These are phyloP conservation scores for Fusarium palustre DNA, from an alignment of 2,329 filamentous ascomycete genomes.

Conservation along the genomic window DNA sequence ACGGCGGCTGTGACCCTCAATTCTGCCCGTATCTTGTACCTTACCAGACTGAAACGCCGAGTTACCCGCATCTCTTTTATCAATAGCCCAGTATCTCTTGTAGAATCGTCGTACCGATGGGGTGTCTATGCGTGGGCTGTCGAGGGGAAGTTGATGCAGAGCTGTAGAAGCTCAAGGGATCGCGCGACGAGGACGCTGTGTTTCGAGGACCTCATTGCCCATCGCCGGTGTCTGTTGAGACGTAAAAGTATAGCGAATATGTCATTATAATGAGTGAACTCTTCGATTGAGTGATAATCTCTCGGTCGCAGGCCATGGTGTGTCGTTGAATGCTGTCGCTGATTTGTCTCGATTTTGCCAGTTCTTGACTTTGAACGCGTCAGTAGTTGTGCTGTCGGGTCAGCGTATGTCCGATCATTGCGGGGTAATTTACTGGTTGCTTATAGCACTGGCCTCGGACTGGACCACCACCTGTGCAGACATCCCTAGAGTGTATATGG, in stretches of 20 bases:
- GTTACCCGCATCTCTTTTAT: background rate
- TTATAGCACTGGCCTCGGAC: background rate
- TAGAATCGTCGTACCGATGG: background rate
- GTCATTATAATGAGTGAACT: rapidly evolving
- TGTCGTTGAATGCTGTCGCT: background rate
- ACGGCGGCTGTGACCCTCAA: background rate
- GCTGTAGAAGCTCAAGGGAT: too few relatives aligned
- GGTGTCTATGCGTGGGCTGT: too few relatives aligned
- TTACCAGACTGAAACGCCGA: background rate
- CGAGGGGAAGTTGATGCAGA: background rate
- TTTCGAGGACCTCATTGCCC: background rate
- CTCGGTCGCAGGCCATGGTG: background rate
- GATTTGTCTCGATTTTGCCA: background rate
- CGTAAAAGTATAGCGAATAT: rapidly evolving
- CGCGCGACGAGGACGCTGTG: background rate
- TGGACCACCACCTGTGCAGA: background rate
- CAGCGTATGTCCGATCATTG: background rate
- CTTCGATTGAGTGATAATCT: background rate
- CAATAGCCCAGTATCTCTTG: background rate
- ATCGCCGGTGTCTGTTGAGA: rapidly evolving
- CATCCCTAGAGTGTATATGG: background rate
- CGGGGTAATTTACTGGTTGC: background rate
- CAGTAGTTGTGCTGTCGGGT: constrained; percentile 2
- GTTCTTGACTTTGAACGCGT: background rate
- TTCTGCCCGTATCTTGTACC: background rate